Evolutionary conservation across 495 filamentous ascomycete genomes (phyloP).

Genomic region (Podospora pseudocomata): DNA sequence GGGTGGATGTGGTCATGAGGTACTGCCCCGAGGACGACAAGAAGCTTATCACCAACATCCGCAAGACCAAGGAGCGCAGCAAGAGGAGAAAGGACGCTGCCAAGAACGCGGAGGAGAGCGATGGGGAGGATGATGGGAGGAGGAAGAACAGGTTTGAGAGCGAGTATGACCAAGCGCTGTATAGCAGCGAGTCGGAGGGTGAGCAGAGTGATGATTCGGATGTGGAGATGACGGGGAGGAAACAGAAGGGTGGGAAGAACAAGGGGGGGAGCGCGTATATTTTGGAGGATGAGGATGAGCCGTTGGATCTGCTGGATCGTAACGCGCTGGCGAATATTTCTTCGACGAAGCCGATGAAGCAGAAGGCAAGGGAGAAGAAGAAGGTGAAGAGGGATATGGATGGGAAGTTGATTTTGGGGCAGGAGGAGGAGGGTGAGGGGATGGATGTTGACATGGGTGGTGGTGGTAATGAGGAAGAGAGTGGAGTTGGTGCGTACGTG

Average conservation of each 20-base stretch:
- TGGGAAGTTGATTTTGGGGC: slow-evolving; percentile 81
- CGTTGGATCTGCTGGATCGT: slow-evolving; percentile 85
- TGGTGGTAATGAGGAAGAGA: slow-evolving; percentile 44
- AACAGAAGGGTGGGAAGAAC: slow-evolving; percentile 45
- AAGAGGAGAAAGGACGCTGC: slow-evolving; percentile 80
- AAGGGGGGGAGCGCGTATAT: slow-evolving; percentile 71
- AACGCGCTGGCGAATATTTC: slow-evolving; percentile 90
- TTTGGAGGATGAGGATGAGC: slow-evolving; percentile 87
- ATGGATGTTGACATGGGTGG: slow-evolving; percentile 60
- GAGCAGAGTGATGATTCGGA: slow-evolving; percentile 59
- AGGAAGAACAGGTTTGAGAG: slow-evolving; percentile 67
- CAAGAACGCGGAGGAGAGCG: slow-evolving; percentile 43
- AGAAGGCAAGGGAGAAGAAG: slow-evolving; percentile 50
- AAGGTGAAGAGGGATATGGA: slow-evolving; percentile 75
- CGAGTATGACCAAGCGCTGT: slow-evolving; percentile 92
- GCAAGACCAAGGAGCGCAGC: slow-evolving; percentile 81
- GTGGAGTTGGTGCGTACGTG: slow-evolving; percentile 85
- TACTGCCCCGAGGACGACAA: slow-evolving; percentile 78
- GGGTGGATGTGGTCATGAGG: slow-evolving; percentile 69
- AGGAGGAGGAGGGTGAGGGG: slow-evolving; percentile 52
- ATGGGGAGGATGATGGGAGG: slow-evolving; percentile 45
- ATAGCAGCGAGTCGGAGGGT: slow-evolving; percentile 60
- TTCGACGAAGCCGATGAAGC: slow-evolving; percentile 70
- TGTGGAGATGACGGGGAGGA: slow-evolving; percentile 53
- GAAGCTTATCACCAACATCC: slow-evolving; percentile 88